These are phyloP conservation scores for Lotmaria passim DNA, from an alignment of 208 protist species.

Conservation along the genomic window DNA sequence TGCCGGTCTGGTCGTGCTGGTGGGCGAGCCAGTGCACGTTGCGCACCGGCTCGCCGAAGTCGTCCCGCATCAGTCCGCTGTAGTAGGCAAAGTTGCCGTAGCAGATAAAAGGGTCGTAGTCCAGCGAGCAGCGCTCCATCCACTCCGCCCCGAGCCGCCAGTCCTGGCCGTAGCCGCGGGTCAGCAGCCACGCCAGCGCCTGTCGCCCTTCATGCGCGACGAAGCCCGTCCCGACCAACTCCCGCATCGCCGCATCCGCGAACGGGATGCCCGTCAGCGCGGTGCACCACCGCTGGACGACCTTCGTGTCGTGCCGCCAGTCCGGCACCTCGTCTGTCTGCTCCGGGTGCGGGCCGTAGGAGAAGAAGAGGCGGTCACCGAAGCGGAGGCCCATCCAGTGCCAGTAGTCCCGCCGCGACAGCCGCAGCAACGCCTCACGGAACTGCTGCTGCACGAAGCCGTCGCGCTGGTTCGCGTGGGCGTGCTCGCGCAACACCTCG, in stretches of 20 bases:
- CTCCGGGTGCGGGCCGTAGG: slow-evolving; percentile 83
- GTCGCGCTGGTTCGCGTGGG: slow-evolving; percentile 60
- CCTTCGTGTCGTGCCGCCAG: slow-evolving; percentile 80
- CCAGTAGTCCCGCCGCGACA: slow-evolving; percentile 89
- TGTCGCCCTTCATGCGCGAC: slow-evolving; percentile 78
- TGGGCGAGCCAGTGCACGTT: slow-evolving; percentile 83
- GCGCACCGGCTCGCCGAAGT: slow-evolving; percentile 85
- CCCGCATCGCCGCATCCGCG: slow-evolving; percentile 88
- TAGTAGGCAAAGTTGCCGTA: slow-evolving; percentile 87
- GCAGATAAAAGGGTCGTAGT: slow-evolving; percentile 91
- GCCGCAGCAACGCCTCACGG: slow-evolving; percentile 77
- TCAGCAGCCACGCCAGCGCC: slow-evolving; percentile 84
- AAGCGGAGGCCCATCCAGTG: slow-evolving; percentile 89
- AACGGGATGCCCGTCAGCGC: slow-evolving; percentile 89
- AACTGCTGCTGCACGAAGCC: slow-evolving; percentile 84
- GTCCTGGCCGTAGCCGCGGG: slow-evolving; percentile 86
- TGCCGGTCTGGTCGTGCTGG: slow-evolving; percentile 89
- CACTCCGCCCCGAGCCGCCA: slow-evolving; percentile 91
- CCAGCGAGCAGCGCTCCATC: slow-evolving; percentile 88
- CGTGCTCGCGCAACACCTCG: slow-evolving; percentile 68
- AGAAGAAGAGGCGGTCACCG: slow-evolving; percentile 79
- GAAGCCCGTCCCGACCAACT: slow-evolving; percentile 81
- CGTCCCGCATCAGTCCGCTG: slow-evolving; percentile 76
- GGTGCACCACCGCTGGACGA: slow-evolving; percentile 86
- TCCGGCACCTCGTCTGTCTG: slow-evolving; percentile 74